phyloP scores from a whole-genome alignment of 225 moss, liverwort and hornwort species.

The Polytrichum formosum region DNA sequence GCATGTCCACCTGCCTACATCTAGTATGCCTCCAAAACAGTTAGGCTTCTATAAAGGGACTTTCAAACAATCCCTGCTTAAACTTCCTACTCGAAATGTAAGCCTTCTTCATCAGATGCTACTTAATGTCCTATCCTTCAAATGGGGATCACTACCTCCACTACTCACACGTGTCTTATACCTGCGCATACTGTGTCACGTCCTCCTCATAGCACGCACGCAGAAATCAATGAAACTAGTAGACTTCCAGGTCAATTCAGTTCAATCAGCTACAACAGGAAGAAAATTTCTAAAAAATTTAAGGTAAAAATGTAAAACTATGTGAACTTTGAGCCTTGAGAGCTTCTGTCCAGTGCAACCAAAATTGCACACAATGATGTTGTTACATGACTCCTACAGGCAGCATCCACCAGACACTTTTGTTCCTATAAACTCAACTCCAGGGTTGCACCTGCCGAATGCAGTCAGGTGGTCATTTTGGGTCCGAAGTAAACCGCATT shows the following conservation, averaged over 20 bases:
- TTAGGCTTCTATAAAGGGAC: constrained; percentile 64
- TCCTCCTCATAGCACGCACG: background rate
- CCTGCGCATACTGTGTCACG: constrained; percentile 8
- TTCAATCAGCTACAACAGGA: no score
- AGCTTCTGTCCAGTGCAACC: constrained; percentile 1
- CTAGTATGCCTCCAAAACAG: constrained; percentile 37
- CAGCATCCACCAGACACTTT: constrained; percentile 1
- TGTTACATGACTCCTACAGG: background rate
- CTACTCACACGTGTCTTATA: constrained; percentile 15
- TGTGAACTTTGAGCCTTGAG: constrained; percentile 1
- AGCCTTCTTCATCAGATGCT: constrained; percentile 1
- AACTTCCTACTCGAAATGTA: constrained; percentile 21
- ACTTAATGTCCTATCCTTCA: constrained; percentile 16
- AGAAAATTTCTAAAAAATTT: no score
- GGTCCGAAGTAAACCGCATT: no score
- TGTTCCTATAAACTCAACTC: no score
- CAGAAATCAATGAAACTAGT: no score
- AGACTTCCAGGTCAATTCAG: no score
- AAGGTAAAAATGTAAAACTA: no score
- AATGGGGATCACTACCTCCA: constrained; percentile 11
- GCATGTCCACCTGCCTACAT: constrained; percentile 38
- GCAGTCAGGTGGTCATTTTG: no score
- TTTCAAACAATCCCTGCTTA: constrained; percentile 42
- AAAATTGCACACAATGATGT: background rate
- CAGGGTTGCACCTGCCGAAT: no score